Conservation (phyloP, 164 flowering plant genomes). For the Macadamia integrifolia region DNA sequence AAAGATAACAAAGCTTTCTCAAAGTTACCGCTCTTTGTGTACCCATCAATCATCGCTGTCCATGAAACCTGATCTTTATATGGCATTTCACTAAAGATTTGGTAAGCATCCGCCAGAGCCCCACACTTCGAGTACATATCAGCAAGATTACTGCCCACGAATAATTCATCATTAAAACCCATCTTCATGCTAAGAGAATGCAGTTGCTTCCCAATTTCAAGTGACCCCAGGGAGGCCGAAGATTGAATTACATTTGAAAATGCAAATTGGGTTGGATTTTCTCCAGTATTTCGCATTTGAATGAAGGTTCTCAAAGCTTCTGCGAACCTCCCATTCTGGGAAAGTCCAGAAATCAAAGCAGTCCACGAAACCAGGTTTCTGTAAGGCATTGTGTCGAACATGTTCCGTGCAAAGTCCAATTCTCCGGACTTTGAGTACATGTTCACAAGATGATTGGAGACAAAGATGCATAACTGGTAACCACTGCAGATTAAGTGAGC, state of each 20-base stretch:
- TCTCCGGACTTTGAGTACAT: slow-evolving; percentile 49
- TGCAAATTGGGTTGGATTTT: slow-evolving; percentile 45
- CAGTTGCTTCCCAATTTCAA: slow-evolving; percentile 31
- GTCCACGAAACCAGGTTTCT: slow-evolving; percentile 61
- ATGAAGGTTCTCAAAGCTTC: slow-evolving; percentile 33
- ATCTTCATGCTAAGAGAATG: slow-evolving; percentile 41
- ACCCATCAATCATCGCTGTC: slow-evolving; percentile 28
- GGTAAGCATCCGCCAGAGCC: slow-evolving; percentile 31
- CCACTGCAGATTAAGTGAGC: slow-evolving; percentile 32
- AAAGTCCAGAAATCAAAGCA: slow-evolving; percentile 42
- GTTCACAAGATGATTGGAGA: slow-evolving; percentile 43
- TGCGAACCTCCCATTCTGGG: slow-evolving; percentile 25
- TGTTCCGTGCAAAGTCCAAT: slow-evolving; percentile 22
- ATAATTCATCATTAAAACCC: slow-evolving; percentile 37
- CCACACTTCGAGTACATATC: slow-evolving; percentile 53
- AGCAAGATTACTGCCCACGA: slow-evolving; percentile 42
- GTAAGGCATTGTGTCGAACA: slow-evolving; percentile 61
- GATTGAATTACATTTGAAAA: slow-evolving; percentile 47
- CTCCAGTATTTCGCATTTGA: slow-evolving; percentile 32
- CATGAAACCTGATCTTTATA: slow-evolving; percentile 41
- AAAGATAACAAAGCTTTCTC: slow-evolving; percentile 38
- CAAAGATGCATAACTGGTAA: slow-evolving; percentile 24
- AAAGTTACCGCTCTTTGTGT: slow-evolving; percentile 38
- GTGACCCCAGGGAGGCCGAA: slow-evolving; percentile 21
- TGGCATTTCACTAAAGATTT: slow-evolving; percentile 43